These are phyloP conservation scores for Paracoccidioides brasiliensis DNA, from an alignment of 2,329 filamentous ascomycete genomes.

Conservation along the genomic window DNA sequence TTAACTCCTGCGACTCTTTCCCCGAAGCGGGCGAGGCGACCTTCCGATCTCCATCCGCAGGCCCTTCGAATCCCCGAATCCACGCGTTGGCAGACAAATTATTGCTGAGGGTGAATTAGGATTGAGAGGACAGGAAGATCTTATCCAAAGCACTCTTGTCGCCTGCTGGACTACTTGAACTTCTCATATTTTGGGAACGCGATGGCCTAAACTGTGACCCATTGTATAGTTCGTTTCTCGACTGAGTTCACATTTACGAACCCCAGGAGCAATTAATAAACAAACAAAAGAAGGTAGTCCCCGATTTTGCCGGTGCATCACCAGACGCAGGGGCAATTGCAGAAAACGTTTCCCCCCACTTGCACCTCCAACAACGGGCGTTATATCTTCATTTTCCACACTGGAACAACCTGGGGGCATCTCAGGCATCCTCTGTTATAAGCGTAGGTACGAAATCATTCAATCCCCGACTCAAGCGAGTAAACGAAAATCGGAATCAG, in stretches of 20 bases:
- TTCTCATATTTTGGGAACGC: background rate
- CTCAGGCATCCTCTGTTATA: background rate
- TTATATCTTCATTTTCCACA: background rate
- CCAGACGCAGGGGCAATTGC: background rate
- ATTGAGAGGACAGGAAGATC: background rate
- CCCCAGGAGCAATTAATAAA: background rate
- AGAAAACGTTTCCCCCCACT: background rate
- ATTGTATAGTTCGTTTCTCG: background rate
- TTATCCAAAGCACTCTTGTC: too few relatives aligned
- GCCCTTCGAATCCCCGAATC: background rate
- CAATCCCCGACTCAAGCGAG: background rate
- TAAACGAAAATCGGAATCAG: background rate
- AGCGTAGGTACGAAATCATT: background rate
- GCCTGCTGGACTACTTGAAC: too few relatives aligned
- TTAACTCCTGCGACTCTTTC: background rate
- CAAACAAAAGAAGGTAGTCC: background rate
- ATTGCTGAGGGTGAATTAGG: background rate
- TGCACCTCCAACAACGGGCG: background rate
- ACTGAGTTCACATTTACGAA: slow-evolving; percentile 1
- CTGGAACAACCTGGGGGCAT: background rate
- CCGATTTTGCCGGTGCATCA: background rate
- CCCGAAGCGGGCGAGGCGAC: background rate
- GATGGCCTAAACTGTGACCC: background rate
- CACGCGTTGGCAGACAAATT: too few relatives aligned
- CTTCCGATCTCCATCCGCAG: background rate